Conservation (phyloP, 805 yeast species). For the Hanseniaspora jakobsenii region DNA sequence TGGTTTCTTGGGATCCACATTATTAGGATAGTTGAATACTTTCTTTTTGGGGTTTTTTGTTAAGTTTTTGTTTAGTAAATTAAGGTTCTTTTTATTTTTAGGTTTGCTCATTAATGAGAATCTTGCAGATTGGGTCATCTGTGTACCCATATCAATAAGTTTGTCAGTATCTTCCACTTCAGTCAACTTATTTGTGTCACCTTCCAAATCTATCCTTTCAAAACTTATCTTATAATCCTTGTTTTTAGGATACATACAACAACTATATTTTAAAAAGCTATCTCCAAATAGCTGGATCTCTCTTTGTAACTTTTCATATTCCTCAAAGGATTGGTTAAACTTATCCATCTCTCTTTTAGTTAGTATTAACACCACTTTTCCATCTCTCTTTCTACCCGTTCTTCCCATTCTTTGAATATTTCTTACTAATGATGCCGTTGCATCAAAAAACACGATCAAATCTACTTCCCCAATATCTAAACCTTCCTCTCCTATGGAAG, state of each 20-base stretch:
- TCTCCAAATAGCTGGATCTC: conserved; percentile 40
- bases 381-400: conserved; percentile 91
- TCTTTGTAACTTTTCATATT: conserved; percentile 65
- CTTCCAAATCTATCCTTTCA: conserved; percentile 51
- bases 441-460: conserved; percentile 80
- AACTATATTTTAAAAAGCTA: conserved; percentile 35
- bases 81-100: conserved; percentile 18
- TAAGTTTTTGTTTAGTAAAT: conserved; percentile 15
- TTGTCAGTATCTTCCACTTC: conserved; percentile 53
- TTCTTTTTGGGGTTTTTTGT: conserved; percentile 21
- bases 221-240: conserved; percentile 1
- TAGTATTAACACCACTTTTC: conserved; percentile 62
- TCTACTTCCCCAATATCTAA: conserved; percentile 97
- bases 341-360: conserved; percentile 67
- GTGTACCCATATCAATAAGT: conserved; percentile 55
- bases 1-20: conserved; percentile 11
- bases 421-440: conserved; percentile 85
- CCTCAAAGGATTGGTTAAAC: conserved; percentile 73
- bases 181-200: conserved; percentile 47
- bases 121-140: conserved; percentile 29
- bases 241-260: conserved; percentile 53
- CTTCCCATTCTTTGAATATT: conserved; percentile 95
- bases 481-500: conserved; percentile 98
- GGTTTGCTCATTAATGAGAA: conserved; percentile 4
- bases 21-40: conserved; percentile 13